These are phyloP conservation scores for Microcyclosporella mali DNA, from an alignment of 2,329 filamentous ascomycete genomes.

Conservation along the genomic window DNA sequence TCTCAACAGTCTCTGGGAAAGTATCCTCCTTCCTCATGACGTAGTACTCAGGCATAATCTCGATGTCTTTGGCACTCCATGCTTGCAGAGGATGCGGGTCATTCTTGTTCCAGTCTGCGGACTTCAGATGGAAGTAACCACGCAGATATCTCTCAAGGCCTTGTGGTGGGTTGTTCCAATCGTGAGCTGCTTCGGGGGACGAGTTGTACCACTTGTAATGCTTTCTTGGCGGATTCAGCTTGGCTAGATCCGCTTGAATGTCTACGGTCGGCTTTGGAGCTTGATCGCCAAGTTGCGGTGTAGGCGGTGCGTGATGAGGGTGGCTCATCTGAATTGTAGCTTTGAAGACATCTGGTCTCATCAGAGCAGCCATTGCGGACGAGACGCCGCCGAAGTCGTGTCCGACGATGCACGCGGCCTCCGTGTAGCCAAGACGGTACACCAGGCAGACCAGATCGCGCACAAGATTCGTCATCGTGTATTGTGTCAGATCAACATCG, in stretches of 20 bases:
- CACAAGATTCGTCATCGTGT: slow-evolving; percentile 53
- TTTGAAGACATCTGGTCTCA: slow-evolving; percentile 59
- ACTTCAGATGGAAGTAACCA: slow-evolving; percentile 64
- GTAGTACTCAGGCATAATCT: slow-evolving; percentile 61
- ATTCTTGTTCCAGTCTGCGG: slow-evolving; percentile 49
- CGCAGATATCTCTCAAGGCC: slow-evolving; percentile 56
- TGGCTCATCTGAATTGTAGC: slow-evolving; percentile 60
- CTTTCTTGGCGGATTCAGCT: slow-evolving; percentile 53
- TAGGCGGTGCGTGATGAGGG: slow-evolving; percentile 52
- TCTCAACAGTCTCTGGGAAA: slow-evolving; percentile 54
- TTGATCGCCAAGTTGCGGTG: slow-evolving; percentile 45
- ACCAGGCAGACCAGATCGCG: slow-evolving; percentile 58
- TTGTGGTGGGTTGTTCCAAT: slow-evolving; percentile 46
- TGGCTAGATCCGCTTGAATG: slow-evolving; percentile 52
- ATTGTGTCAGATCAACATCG: slow-evolving; percentile 51
- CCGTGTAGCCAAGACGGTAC: slow-evolving; percentile 53
- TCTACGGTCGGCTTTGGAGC: slow-evolving; percentile 32
- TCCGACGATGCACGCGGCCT: slow-evolving; percentile 55
- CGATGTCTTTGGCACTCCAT: slow-evolving; percentile 54
- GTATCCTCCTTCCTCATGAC: slow-evolving; percentile 54
- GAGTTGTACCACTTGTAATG: slow-evolving; percentile 66
- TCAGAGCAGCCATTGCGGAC: slow-evolving; percentile 53
- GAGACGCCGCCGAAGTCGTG: slow-evolving; percentile 62
- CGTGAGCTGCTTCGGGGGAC: slow-evolving; percentile 39
- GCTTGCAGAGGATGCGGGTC: slow-evolving; percentile 47